phyloP scores from a whole-genome alignment of 495 filamentous ascomycete species.

The Aspergillus mulundensis region DNA sequence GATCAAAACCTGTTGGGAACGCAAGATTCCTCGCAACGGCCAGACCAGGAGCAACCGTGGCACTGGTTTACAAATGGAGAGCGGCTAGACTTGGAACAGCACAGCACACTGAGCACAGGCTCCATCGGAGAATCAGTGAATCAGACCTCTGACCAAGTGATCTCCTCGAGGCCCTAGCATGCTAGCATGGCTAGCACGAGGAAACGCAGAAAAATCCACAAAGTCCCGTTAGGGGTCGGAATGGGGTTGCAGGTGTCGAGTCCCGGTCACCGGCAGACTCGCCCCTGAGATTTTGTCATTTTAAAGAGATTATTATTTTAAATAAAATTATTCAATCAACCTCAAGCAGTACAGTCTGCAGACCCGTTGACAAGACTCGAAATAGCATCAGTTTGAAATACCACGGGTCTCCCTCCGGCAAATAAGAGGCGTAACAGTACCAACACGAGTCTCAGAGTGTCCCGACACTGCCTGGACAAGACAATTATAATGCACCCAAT shows the following conservation, averaged over 20 bases:
- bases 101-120: background rate
- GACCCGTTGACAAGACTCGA: too few relatives aligned
- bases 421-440: background rate
- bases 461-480: background rate
- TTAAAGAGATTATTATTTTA: too few relatives aligned
- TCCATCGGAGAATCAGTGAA: background rate
- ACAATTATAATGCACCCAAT: slow-evolving; percentile 8
- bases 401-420: background rate
- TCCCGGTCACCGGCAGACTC: slow-evolving; percentile 2
- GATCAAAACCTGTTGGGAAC: background rate
- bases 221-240: slow-evolving; percentile 2
- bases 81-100: background rate
- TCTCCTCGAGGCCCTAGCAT: background rate
- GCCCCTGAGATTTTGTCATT: slow-evolving; percentile 3
- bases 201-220: background rate
- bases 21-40: background rate
- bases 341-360: background rate
- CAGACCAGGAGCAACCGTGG: background rate
- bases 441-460: background rate
- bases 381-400: background rate
- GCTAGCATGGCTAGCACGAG: slow-evolving; percentile 1
- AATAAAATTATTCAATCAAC: background rate
- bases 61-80: background rate
- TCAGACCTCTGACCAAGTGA: background rate
- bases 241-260: slow-evolving; percentile 4